Base-by-base conservation (phyloP, 495 filamentous ascomycete species). In the Aspergillus olivimuriae region DNA sequence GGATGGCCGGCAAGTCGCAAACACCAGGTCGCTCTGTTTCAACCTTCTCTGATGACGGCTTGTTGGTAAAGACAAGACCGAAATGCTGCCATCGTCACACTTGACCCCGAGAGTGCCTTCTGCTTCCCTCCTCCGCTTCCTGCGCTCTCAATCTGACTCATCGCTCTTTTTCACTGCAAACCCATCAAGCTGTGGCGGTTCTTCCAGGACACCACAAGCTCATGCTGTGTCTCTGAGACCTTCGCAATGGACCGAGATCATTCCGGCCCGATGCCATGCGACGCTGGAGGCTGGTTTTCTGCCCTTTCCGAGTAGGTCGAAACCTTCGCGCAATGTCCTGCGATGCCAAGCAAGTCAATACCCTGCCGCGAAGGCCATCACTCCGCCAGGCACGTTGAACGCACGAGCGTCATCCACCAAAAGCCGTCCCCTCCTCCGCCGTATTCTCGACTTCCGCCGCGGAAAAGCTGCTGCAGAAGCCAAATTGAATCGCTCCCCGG, bases 131-230 rank as follows among this genome's bases (percentile, higher is more conserved):
- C 66, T 87, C 46, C 76, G 72, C 26, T 86, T 81, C 45, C 65
- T 87, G 30, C 74, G 74, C 39, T 69, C 68, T 24, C 82, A 85
- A 58, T 73, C 77, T 18, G 75, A 80, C 41, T 65, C 63, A 35
- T 41, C 66, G 11, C 68, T 60, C 43, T 74, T 74, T 50, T 74
- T 79, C 63, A 69, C 57, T 20, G 53, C 65, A 10, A 72, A 65
- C 49, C 57, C 70, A 43, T 62, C 60, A 43, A 32, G 44, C 42
- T 60, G 62, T 48, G 41, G 44, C 38, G 49, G 44, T 46, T 38
- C 41, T 23, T 39, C 48, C 34, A 28, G 38, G 16, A 45, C 41
- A 5, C 11, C 16, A 4, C 34, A 42, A 23, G 14, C 44, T 33
- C 30, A 21, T 4, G n/a, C 41, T 16, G 51, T 31, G 19, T 41